Percentiles rank a stretch among this genome's conserved stretches.
phyloP scores from a whole-genome alignment of 2,329 filamentous ascomycete species.

The Colletotrichum paranaense region DNA sequence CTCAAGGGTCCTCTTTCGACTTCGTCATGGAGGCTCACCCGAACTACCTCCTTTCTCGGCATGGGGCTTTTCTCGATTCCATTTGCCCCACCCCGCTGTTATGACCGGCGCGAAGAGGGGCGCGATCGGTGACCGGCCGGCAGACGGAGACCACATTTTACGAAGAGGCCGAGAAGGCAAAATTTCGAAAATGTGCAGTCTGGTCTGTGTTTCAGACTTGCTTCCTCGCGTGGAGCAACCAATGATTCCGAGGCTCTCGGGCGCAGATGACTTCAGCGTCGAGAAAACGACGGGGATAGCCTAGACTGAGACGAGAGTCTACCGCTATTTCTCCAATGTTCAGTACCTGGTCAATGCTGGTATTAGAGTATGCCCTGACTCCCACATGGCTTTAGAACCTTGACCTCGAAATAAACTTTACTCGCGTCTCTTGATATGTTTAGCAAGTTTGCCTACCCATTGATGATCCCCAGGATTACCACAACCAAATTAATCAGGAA shows the following conservation, averaged over 20 bases:
- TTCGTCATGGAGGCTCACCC: too few species aligned
- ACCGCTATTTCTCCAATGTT: background rate
- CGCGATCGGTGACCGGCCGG: too few species aligned
- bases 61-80: background rate
- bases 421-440: background rate
- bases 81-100: too few species aligned
- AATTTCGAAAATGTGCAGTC: background rate
- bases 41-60: background rate
- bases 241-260: background rate
- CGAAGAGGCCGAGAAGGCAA: background rate
- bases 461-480: background rate
- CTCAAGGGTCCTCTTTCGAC: too few species aligned
- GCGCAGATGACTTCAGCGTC: background rate
- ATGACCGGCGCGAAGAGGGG: too few species aligned
- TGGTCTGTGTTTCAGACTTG: background rate
- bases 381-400: background rate
- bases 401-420: background rate
- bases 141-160: background rate
- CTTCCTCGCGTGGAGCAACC: background rate
- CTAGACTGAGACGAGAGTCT: background rate
- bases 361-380: background rate
- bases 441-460: background rate
- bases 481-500: background rate
- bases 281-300: background rate
- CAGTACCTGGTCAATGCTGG: background rate